Conservation (phyloP, 129 eudicot species). For the Helianthus annuus region DNA sequence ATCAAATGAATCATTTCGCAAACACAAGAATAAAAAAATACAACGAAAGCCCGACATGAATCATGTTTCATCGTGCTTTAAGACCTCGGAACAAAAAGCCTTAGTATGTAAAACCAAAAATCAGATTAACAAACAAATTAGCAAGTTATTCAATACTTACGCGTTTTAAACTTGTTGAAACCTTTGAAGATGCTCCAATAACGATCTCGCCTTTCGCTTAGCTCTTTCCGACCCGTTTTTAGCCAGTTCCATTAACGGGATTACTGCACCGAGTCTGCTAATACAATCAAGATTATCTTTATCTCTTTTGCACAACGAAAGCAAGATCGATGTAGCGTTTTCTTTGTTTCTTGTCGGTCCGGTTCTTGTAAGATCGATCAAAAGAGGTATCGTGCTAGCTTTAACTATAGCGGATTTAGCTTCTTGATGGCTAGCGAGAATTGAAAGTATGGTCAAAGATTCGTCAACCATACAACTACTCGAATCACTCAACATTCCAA, state of each 20-base stretch:
- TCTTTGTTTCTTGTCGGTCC: conserved; percentile 82
- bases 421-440: conserved; percentile 87
- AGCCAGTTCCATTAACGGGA: conserved; percentile 60
- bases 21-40: conserved; percentile 19
- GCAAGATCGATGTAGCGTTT: conserved; percentile 76
- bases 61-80: conserved; percentile 26
- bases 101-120: not conserved
- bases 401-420: conserved; percentile 79
- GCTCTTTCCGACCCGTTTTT: conserved; percentile 82
- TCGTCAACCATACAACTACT: conserved; percentile 79
- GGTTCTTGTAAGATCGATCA: conserved; percentile 77
- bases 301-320: conserved; percentile 86
- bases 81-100: not conserved
- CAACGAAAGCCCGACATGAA: conserved; percentile 15
- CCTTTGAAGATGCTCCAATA: conserved; percentile 67
- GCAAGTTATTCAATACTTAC: conserved; percentile 26
- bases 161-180: conserved; percentile 31
- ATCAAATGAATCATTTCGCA: conserved; percentile 28
- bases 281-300: conserved; percentile 64
- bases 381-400: conserved; percentile 72
- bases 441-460: conserved; percentile 78
- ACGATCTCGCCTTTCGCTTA: conserved; percentile 66
- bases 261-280: conserved; percentile 77
- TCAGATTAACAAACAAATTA: conserved; percentile 41
- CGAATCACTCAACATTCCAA: conserved; percentile 72